Percentiles rank a stretch among this genome's conserved stretches.
Conservation (phyloP, 1,139 yeast genomes). For the Yamadazyma buinensis region DNA sequence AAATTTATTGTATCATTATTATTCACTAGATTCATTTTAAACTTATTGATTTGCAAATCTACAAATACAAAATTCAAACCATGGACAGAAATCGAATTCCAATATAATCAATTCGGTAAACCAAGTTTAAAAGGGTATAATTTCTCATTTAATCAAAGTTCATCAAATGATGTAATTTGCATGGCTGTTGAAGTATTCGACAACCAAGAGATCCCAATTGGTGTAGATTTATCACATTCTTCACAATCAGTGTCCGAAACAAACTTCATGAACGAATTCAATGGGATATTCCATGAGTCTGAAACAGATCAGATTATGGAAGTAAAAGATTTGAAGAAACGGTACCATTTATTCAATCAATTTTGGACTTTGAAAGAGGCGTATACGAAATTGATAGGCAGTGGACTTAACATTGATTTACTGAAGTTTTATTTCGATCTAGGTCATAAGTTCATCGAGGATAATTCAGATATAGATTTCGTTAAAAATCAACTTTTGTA, state of each 20-base stretch:
- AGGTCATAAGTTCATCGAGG: constrained; percentile 1
- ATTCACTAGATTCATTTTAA: constrained; percentile 25
- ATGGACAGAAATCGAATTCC: constrained; percentile 19
- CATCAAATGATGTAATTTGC: constrained; percentile 49
- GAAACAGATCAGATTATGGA: constrained; percentile 35
- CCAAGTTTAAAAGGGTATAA: constrained; percentile 19
- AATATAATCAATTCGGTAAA: constrained; percentile 34
- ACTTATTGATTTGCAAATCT: constrained; percentile 14
- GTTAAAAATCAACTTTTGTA: background rate
- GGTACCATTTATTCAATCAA: constrained; percentile 42
- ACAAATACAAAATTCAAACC: constrained; percentile 10
- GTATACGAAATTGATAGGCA: constrained; percentile 58
- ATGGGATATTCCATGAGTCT: constrained; percentile 41
- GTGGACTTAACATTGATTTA: constrained; percentile 57
- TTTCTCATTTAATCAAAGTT: constrained; percentile 47
- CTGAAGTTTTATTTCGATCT: constrained; percentile 17
- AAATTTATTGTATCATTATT: constrained; percentile 21
- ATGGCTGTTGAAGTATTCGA: constrained; percentile 34
- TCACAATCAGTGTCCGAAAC: constrained; percentile 35
- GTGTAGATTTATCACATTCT: constrained; percentile 61
- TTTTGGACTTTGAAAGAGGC: constrained; percentile 76
- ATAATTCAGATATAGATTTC: constrained; percentile 1
- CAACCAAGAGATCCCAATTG: constrained; percentile 30
- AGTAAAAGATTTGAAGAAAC: constrained; percentile 10
- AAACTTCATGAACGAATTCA: constrained; percentile 40